These are phyloP conservation scores for Blastobotrys parvus DNA, from an alignment of 805 yeast genomes.

Conservation along the genomic window DNA sequence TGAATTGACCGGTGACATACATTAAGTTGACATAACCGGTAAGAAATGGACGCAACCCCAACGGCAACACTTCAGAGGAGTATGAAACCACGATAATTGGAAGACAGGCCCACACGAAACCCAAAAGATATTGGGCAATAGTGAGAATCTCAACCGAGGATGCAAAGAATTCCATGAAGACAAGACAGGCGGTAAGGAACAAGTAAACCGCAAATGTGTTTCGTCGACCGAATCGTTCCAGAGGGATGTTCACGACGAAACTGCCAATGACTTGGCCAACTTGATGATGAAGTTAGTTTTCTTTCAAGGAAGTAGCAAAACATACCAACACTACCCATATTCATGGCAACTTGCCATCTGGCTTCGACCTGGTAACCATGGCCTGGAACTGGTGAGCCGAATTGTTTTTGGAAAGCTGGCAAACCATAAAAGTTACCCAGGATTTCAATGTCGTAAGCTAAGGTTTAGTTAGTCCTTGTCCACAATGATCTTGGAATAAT, in stretches of 20 bases:
- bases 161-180: conserved; percentile 40
- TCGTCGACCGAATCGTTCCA: conserved; percentile 40
- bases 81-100: conserved; percentile 41
- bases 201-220: conserved; percentile 32
- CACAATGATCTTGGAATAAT: no score
- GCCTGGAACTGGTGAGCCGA: conserved; percentile 11
- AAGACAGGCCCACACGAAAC: conserved; percentile 47
- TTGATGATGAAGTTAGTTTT: no score
- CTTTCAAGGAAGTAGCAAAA: no score
- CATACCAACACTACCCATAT: conserved; percentile 17
- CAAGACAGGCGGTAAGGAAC: conserved; percentile 28
- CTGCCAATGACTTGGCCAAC: conserved; percentile 40
- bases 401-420: conserved; percentile 35
- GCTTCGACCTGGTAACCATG: conserved; percentile 13
- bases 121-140: conserved; percentile 32
- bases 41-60: conserved; percentile 39
- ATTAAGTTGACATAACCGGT: conserved; percentile 44
- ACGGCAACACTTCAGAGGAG: conserved; percentile 49
- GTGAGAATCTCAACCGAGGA: conserved; percentile 27
- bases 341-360: conserved; percentile 20
- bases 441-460: no score
- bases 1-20: conserved; percentile 51
- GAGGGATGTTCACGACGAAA: conserved; percentile 35
- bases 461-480: no score
- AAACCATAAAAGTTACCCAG: conserved; percentile 36